Percentiles rank a stretch among this genome's conserved stretches.
phyloP scores from a whole-genome alignment of 1,139 yeast genomes.

The Yueomyces sp. region DNA sequence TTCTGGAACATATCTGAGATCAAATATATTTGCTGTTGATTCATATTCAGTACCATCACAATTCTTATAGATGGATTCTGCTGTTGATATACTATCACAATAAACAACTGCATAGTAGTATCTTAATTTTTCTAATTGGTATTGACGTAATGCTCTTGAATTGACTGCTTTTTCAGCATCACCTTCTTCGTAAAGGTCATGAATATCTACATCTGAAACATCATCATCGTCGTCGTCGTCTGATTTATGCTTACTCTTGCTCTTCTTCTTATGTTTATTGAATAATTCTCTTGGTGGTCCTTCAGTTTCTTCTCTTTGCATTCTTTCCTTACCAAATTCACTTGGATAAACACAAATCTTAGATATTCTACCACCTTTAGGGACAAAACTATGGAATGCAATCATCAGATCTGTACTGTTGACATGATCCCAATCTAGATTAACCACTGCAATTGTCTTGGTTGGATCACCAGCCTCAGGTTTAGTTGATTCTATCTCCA shows the following conservation, averaged over 20 bases:
- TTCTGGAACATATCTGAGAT: constrained; percentile 83
- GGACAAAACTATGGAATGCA: constrained; percentile 78
- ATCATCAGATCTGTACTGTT: constrained; percentile 82
- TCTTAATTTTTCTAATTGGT: constrained; percentile 76
- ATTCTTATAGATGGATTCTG: constrained; percentile 63
- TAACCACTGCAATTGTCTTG: constrained; percentile 74
- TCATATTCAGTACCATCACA: constrained; percentile 96
- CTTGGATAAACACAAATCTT: constrained; percentile 79
- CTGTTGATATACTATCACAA: constrained; percentile 66
- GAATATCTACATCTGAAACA: constrained; percentile 44
- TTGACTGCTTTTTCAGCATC: constrained; percentile 65
- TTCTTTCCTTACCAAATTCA: constrained; percentile 85
- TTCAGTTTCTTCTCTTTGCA: constrained; percentile 79
- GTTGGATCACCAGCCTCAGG: constrained; percentile 86
- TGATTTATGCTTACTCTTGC: constrained; percentile 24
- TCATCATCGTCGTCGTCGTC: constrained; percentile 33
- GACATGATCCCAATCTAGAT: constrained; percentile 94
- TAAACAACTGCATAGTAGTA: constrained; percentile 89
- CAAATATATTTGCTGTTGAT: constrained; percentile 89
- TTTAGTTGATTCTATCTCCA: constrained; percentile 42
- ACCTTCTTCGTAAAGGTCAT: constrained; percentile 57
- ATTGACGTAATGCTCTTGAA: constrained; percentile 51
- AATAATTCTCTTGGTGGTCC: constrained; percentile 91
- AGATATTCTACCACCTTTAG: constrained; percentile 55
- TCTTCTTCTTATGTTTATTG: constrained; percentile 27